A percentile compares a stretch with the other conserved stretches of the same genome.
phyloP scores from a whole-genome alignment of 2,329 filamentous ascomycete genomes.

The Falciphora oryzae region DNA sequence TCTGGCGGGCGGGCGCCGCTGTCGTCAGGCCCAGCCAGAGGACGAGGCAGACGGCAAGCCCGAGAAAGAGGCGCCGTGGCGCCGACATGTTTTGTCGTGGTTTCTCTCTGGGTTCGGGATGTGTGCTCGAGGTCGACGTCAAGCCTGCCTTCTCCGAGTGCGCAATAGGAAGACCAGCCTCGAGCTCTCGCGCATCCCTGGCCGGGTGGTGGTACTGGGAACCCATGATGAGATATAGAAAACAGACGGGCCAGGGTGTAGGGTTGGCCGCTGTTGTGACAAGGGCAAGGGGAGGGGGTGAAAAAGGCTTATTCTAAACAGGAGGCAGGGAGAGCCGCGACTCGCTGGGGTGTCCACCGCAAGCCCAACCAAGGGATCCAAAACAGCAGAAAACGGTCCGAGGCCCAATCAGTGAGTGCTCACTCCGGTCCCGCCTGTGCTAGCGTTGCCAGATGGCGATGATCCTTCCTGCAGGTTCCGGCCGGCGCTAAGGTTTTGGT shows the following conservation, averaged over 20 bases:
- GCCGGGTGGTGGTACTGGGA: not conserved
- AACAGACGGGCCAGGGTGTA: not conserved
- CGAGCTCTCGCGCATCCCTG: slow-evolving; percentile 6
- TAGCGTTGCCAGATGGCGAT: not conserved
- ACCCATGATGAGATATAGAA: not conserved
- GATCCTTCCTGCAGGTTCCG: not conserved
- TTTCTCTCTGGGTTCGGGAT: slow-evolving; percentile 1
- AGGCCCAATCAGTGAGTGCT: not conserved
- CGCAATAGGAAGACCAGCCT: slow-evolving; percentile 10
- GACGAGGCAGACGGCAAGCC: slow-evolving; percentile 8
- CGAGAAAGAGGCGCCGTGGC: slow-evolving; percentile 7
- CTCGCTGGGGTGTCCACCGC: not conserved
- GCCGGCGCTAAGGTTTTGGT: not conserved
- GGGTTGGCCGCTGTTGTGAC: not conserved
- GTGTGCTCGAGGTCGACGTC: not conserved
- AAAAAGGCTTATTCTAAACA: not conserved
- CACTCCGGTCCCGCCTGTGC: too few relatives aligned
- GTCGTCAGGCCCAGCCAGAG: slow-evolving; percentile 7
- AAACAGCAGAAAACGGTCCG: not conserved
- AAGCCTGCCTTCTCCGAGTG: slow-evolving; percentile 7
- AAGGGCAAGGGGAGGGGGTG: not conserved
- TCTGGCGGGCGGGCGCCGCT: not conserved
- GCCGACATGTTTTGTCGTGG: slow-evolving; percentile 9
- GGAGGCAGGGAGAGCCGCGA: not conserved
- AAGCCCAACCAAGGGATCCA: not conserved